Conservation (phyloP, 176 grass and related monocot species). For the Saccharum spontaneum region DNA sequence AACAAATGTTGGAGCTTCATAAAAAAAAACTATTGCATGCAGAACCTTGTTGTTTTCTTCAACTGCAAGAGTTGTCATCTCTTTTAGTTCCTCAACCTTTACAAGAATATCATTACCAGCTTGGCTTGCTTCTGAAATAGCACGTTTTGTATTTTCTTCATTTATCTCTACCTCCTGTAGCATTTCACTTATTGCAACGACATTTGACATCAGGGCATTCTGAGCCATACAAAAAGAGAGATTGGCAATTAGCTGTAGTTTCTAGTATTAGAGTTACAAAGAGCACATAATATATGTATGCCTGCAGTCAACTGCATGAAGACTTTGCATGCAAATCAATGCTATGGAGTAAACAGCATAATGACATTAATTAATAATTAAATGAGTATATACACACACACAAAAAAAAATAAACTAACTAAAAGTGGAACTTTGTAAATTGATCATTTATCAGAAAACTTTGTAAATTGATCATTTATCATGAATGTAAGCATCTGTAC, state of each 20-base stretch:
- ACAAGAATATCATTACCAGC: constrained; percentile 61
- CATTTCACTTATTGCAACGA: constrained; percentile 49
- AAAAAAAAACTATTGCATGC: background rate
- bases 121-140: constrained; percentile 47
- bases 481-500: background rate
- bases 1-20: background rate
- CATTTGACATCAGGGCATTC: constrained; percentile 52
- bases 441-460: background rate
- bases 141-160: constrained; percentile 53
- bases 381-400: background rate
- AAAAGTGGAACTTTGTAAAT: background rate
- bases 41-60: constrained; percentile 66
- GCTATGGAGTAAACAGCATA: background rate
- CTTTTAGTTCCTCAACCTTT: constrained; percentile 55
- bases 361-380: background rate
- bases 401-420: background rate
- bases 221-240: constrained; percentile 29
- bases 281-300: background rate
- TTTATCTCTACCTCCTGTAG: constrained; percentile 50
- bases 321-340: background rate
- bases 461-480: no score
- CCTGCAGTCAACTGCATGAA: background rate
- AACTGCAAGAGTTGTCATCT: constrained; percentile 43
- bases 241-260: background rate
- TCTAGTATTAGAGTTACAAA: background rate